phyloP scores from a whole-genome alignment of 257 asterid genomes.

The Ligustrum vulgare region DNA sequence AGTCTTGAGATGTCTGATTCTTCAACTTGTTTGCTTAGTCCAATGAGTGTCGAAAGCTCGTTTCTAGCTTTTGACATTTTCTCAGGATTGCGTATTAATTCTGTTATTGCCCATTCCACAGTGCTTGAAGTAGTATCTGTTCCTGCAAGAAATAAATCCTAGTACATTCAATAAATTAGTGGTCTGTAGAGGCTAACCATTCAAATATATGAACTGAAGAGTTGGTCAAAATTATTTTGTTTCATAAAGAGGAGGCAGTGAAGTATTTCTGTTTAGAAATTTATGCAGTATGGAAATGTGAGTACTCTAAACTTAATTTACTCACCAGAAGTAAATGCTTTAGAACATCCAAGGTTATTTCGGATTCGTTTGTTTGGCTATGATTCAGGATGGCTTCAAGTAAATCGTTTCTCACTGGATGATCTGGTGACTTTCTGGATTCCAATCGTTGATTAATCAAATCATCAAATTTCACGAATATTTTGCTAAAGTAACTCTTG shows the following conservation, averaged over 20 bases:
- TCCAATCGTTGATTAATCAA: conserved; percentile 6
- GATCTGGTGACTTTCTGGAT: background rate
- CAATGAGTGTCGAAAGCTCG: background rate
- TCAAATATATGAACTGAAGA: no score
- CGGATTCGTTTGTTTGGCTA: background rate
- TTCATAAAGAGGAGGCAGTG: no score
- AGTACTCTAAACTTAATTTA: no score
- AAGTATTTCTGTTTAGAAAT: no score
- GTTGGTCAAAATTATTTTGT: no score
- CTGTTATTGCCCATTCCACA: background rate
- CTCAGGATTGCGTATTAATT: background rate
- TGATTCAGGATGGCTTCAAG: background rate
- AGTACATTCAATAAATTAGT: no score
- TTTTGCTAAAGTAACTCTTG: background rate
- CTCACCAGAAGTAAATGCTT: background rate
- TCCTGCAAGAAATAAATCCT: no score
- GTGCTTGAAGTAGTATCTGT: background rate
- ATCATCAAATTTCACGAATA: background rate
- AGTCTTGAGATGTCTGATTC: no score
- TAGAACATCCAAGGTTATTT: background rate
- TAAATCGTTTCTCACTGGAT: background rate
- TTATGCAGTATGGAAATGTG: no score
- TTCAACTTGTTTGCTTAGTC: background rate
- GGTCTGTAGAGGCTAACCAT: no score
- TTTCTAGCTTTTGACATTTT: background rate